A percentile compares a stretch with the other conserved stretches of the same genome.
phyloP scores from a whole-genome alignment of 2,329 filamentous ascomycete genomes.

The Talaromyces sp. region DNA sequence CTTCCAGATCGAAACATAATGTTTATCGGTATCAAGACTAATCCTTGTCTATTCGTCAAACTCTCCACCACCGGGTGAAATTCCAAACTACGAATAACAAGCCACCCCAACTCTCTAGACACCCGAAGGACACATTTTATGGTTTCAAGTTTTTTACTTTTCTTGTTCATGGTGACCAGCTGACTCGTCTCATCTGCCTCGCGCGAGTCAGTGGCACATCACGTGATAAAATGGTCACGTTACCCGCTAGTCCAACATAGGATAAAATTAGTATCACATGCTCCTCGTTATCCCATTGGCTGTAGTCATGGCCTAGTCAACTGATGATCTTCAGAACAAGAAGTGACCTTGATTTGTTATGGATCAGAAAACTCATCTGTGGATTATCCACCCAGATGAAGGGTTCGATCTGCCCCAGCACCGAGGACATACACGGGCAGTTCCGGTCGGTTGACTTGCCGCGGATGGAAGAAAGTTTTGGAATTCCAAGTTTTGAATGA shows the following conservation, averaged over 20 bases:
- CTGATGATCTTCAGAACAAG: not conserved
- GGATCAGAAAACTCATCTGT: too few species aligned
- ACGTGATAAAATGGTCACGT: not conserved
- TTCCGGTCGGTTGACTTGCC: not conserved
- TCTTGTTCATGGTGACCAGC: too few species aligned
- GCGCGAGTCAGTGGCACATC: not conserved
- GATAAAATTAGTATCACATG: not conserved
- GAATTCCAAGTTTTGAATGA: not conserved
- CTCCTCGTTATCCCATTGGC: not conserved
- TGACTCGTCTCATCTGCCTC: not conserved
- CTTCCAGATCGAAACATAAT: too few species aligned
- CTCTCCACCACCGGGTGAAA: too few species aligned
- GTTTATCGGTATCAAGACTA: too few species aligned
- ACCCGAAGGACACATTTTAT: too few species aligned
- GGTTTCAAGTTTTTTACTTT: too few species aligned
- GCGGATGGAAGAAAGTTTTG: not conserved
- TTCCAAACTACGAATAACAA: too few species aligned
- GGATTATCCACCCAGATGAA: not conserved
- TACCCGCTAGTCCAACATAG: not conserved
- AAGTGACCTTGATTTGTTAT: too few species aligned
- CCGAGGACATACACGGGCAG: not conserved
- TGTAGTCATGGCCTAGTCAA: not conserved
- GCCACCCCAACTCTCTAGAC: too few species aligned
- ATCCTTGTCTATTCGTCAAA: too few species aligned
- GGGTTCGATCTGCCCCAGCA: not conserved